Evolutionary conservation across 2,329 filamentous ascomycete species (phyloP), one percentile per base, ranked within the genome.

Genomic region (Dactylellina cionopaga): DNA sequence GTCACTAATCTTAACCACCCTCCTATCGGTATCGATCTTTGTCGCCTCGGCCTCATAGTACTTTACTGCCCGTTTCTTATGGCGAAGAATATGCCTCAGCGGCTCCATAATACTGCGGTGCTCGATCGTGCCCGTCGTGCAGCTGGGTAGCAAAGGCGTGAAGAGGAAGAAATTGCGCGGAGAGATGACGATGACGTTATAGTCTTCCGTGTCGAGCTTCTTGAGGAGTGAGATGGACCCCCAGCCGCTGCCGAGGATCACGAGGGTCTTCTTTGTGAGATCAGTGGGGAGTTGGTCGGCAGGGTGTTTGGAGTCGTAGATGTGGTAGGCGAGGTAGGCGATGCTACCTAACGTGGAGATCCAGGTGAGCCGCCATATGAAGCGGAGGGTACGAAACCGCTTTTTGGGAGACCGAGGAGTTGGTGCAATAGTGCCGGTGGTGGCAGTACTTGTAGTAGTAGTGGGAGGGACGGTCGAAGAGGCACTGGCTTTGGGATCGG

Each of bases 61-160:
- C 82, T 92, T 95, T 81, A 96, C 95, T 51, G 89, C 86, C 75
- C 92, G 90, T 83, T 92, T 92, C 87, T 98, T 98, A 84, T 95
- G 91, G 79, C 93, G 91, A 77, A 96, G 87, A 81, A 99, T 96
- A 81, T 95, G 92, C 80, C 95, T 92, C 78, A 99, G 90, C 65
- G 95, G 95, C 84, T 99, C 95, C 95, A 99, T 99, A 83, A 99
- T 99, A 80, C 93, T 98, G 81, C 95, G 92, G 85, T 98, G 95
- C 86, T 99, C 95, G 81, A 99, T 95, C 78, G 92, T 90, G 78
- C 95, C 95, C 76, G 94, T 97, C 56, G 95, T 98, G 83, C 95
- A 99, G 80, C 94, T 98, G 76, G 95, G 95, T 74, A 99, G 88
- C 70, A 99, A 88, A 72, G 95, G 95, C 27, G 95, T 99, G 86